Evolutionary conservation across 768 basidiomycete genomes (phyloP).

Genomic region (Cytidiella melzeri): DNA sequence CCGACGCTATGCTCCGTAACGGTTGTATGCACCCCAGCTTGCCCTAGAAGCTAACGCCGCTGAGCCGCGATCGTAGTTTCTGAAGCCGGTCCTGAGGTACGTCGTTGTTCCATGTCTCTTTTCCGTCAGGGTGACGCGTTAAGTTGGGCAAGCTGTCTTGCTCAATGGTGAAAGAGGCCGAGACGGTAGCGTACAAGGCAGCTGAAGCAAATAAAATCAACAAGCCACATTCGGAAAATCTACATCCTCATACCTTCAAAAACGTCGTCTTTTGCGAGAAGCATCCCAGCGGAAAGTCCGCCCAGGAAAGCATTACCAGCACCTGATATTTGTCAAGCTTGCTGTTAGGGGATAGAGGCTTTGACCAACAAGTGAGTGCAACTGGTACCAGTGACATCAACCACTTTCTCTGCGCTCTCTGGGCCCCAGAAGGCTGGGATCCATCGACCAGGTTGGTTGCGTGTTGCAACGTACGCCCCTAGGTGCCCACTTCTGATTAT

Average conservation of each 20-base stretch:
- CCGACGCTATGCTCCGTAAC: too few relatives aligned
- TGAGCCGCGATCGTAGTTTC: conserved; percentile 19
- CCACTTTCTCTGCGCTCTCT: conserved; percentile 39
- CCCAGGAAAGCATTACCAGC: conserved; percentile 91
- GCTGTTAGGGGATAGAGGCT: not conserved
- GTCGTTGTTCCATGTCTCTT: conserved; percentile 67
- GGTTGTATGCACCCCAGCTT: too few relatives aligned
- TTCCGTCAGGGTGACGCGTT: conserved; percentile 20
- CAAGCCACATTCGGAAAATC: conserved; percentile 6
- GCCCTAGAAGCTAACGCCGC: too few relatives aligned
- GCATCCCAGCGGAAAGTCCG: conserved; percentile 71
- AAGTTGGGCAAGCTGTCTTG: conserved; percentile 69
- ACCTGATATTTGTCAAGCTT: conserved; percentile 35
- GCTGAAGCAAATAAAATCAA: conserved; percentile 36
- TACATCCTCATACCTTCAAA: conserved; percentile 46
- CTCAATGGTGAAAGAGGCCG: conserved; percentile 79
- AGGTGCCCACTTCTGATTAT: conserved; percentile 70
- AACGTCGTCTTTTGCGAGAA: conserved; percentile 49
- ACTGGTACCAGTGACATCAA: conserved; percentile 78
- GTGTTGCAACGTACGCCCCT: conserved; percentile 61
- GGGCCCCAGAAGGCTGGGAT: conserved; percentile 67
- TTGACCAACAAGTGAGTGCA: too few relatives aligned
- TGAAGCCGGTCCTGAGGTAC: conserved; percentile 51
- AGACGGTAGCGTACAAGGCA: conserved; percentile 66
- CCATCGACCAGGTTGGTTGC: conserved; percentile 45